A percentile compares a stretch with the other conserved stretches of the same genome.
phyloP scores from a whole-genome alignment of 768 basidiomycete genomes.

The Saitozyma podzolica region DNA sequence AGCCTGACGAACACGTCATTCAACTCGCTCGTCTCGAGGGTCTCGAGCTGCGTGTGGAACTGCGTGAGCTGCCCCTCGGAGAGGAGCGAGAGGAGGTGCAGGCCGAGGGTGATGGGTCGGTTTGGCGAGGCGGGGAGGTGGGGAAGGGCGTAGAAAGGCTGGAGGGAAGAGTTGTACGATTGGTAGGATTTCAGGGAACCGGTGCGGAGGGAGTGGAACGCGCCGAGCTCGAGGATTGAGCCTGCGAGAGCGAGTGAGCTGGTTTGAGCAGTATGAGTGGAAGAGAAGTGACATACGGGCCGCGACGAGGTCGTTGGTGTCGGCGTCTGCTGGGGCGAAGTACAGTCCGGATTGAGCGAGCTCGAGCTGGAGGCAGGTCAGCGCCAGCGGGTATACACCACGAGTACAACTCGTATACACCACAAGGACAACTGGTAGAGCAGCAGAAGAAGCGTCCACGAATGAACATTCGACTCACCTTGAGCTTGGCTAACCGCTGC shows the following conservation, averaged over 20 bases:
- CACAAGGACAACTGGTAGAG: neutral
- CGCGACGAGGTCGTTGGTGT: constrained; percentile 32
- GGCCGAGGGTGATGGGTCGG: constrained; percentile 83
- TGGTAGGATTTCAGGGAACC: constrained; percentile 90
- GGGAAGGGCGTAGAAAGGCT: constrained; percentile 29
- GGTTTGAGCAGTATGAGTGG: too few species aligned
- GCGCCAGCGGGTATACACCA: neutral
- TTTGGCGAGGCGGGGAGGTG: constrained; percentile 76
- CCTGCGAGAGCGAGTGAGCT: constrained; percentile 57
- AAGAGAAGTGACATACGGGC: constrained; percentile 24
- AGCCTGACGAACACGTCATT: constrained; percentile 49
- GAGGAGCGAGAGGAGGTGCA: constrained; percentile 91
- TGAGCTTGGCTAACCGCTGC: constrained; percentile 28
- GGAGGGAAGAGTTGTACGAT: constrained; percentile 66
- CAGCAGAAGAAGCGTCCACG: neutral
- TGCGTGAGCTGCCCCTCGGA: constrained; percentile 89
- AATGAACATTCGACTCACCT: constrained; percentile 19
- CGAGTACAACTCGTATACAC: neutral
- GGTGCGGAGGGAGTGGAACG: constrained; percentile 86
- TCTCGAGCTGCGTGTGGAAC: constrained; percentile 95
- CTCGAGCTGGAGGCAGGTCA: constrained; percentile 20
- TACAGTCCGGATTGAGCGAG: constrained; percentile 41
- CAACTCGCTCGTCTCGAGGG: constrained; percentile 57
- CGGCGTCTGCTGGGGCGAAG: constrained; percentile 33
- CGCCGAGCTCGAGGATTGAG: constrained; percentile 92